Percentiles rank a stretch among this genome's conserved stretches.
Evolutionary conservation across 163 green algal genomes (phyloP).

Genomic region (Volvox carteri): DNA sequence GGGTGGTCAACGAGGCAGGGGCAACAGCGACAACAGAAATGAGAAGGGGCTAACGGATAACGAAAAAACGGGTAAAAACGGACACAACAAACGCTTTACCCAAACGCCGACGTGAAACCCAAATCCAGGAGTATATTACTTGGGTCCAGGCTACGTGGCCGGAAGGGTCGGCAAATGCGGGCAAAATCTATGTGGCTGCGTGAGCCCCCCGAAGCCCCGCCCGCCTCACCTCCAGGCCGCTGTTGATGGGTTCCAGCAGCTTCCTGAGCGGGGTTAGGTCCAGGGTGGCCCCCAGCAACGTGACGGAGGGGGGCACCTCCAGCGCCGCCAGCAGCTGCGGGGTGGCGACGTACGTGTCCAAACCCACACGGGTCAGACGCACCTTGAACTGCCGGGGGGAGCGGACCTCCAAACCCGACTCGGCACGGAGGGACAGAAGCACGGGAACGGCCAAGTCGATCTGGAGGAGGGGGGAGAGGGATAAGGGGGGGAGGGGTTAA

Average conservation of each 20-base stretch:
- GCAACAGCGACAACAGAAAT: too few species aligned
- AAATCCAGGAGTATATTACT: too few species aligned
- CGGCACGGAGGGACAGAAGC: constrained; percentile 64
- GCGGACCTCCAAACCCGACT: constrained; percentile 73
- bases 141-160: too few species aligned
- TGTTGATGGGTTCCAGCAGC: constrained; percentile 63
- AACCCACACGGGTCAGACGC: constrained; percentile 51
- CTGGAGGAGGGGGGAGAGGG: constrained; percentile 31
- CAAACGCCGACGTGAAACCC: too few species aligned
- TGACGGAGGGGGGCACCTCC: constrained; percentile 74
- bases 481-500: not conserved
- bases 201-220: too few species aligned
- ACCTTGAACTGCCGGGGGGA: constrained; percentile 81
- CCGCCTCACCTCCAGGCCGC: constrained; percentile 36
- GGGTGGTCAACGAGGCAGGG: too few species aligned
- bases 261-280: constrained; percentile 71
- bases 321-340: constrained; percentile 79
- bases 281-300: constrained; percentile 76
- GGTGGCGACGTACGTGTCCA: constrained; percentile 66
- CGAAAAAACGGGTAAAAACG: too few species aligned
- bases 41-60: too few species aligned
- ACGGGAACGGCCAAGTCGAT: constrained; percentile 67
- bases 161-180: too few species aligned
- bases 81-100: too few species aligned
- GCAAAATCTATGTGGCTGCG: too few species aligned